Evolutionary conservation across 2,329 filamentous ascomycete species (phyloP), one percentile per base, ranked within the genome.

Genomic region (Zasmidium cellare): DNA sequence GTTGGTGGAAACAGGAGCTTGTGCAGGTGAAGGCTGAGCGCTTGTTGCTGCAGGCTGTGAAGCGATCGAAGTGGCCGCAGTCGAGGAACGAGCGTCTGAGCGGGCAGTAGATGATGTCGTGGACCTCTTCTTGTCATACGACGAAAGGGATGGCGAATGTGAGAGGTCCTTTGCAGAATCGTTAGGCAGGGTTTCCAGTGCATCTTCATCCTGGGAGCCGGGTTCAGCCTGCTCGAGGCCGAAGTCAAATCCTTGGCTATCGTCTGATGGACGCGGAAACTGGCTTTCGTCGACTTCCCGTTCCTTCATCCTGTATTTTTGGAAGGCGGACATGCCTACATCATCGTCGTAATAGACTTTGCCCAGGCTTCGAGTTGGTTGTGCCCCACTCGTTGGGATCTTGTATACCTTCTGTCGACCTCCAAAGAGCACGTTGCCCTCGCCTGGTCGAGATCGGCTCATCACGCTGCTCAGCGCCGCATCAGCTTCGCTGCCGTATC

Each of bases 341-440:
- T 99, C 94, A 65, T 94, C 87, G 23, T 96, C 92, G 69, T 97
- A 97, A 1, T 96, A 74, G 0, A 87, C 82, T 63, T 85, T 87
- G 22, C 83, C 89, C 80, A 90, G 84, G 47, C 80, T 82, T 19
- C 79, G 68, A 3, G 66, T 66, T 16, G 65, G 69, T 19, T 55
- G 53, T 55, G 76, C 69, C 55, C 75, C 67, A 65, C 76, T 79
- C 31, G 79, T 77, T 0, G 89, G 82, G 63, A 96, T 90, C 73
- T 91, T 92, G 71, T 96, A 97, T 38, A 97, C 88, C 77, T 97
- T 97, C 73, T 97, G 94, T 46, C 94, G 86, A 16, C 94, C 94
- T 57, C 94, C 94, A 75, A 99, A 99, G 56, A 99, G 76, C 65
- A 90, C 89, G 71, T 97, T 99, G 47, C 93, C 92, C 71, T 97